Evolutionary conservation across 1,284 basidiomycete species (phyloP).

Genomic region (Cryptococcus depauperatus): DNA sequence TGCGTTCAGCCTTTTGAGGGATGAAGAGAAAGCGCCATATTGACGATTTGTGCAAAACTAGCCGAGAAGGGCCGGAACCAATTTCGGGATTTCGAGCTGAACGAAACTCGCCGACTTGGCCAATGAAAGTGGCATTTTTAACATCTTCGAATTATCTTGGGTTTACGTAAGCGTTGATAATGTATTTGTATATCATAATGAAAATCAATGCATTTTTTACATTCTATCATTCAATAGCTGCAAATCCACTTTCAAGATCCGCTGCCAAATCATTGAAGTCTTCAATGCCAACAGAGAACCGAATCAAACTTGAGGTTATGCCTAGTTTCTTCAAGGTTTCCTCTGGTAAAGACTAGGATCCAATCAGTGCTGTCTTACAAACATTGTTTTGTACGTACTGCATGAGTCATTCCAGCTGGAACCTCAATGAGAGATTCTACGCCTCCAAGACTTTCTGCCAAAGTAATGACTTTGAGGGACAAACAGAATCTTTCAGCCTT

Average conservation of each 20-base stretch:
- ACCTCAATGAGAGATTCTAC: conserved; percentile 84
- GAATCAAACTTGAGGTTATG: conserved; percentile 71
- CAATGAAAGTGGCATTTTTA: neutral
- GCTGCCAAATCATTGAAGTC: conserved; percentile 71
- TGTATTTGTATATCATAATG: too few relatives aligned
- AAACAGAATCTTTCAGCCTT: conserved; percentile 55
- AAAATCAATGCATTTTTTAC: too few relatives aligned
- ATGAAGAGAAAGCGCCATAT: neutral
- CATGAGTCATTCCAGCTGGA: conserved; percentile 68
- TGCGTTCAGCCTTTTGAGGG: conserved; percentile 1
- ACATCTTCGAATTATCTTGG: too few relatives aligned
- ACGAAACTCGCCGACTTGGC: neutral
- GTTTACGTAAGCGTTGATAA: too few relatives aligned
- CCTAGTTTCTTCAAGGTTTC: conserved; percentile 62
- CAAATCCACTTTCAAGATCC: conserved; percentile 65
- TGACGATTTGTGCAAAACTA: too few relatives aligned
- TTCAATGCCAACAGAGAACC: conserved; percentile 82
- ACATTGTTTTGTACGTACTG: conserved; percentile 13
- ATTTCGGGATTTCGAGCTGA: too few relatives aligned
- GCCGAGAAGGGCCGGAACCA: too few relatives aligned
- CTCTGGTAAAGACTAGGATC: conserved; percentile 54
- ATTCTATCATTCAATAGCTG: conserved; percentile 21
- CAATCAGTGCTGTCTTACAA: neutral
- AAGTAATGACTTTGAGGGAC: conserved; percentile 61
- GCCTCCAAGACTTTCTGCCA: conserved; percentile 86